Evolutionary conservation across 805 yeast genomes (phyloP).

Genomic region (Nakazawaea anatomiae): DNA sequence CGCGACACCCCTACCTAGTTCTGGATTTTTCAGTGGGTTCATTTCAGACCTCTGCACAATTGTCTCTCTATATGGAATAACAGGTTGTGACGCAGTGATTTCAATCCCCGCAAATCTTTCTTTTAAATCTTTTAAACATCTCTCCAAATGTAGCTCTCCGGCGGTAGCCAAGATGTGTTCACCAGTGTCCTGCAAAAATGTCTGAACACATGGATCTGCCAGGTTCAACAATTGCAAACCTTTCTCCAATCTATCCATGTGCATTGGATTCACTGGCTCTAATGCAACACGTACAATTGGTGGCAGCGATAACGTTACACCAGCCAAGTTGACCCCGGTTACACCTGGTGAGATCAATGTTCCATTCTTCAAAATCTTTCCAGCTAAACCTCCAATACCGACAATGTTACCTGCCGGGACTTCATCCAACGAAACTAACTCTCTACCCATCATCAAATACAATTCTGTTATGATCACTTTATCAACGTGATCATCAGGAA

Average conservation of each 20-base stretch:
- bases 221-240: constrained; percentile 77
- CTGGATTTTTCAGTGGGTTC: constrained; percentile 41
- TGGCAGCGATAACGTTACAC: constrained; percentile 66
- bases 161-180: constrained; percentile 93
- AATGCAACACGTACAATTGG: constrained; percentile 94
- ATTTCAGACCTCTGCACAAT: constrained; percentile 46
- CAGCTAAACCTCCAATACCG: constrained; percentile 89
- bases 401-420: constrained; percentile 96
- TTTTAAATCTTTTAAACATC: constrained; percentile 85
- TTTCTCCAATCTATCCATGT: constrained; percentile 65
- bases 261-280: constrained; percentile 87
- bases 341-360: constrained; percentile 59
- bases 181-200: constrained; percentile 81
- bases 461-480: constrained; percentile 61
- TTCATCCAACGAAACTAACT: constrained; percentile 63
- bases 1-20: constrained; percentile 43
- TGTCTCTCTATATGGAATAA: constrained; percentile 91
- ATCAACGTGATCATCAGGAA: constrained; percentile 48
- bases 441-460: constrained; percentile 88
- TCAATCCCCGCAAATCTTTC: constrained; percentile 93
- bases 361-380: constrained; percentile 78
- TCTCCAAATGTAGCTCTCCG: constrained; percentile 92
- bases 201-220: constrained; percentile 94
- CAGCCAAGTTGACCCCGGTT: constrained; percentile 71
- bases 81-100: constrained; percentile 82